Base-by-base conservation (phyloP, 2,329 filamentous ascomycete species). In the Acephala macrosclerotiorum region DNA sequence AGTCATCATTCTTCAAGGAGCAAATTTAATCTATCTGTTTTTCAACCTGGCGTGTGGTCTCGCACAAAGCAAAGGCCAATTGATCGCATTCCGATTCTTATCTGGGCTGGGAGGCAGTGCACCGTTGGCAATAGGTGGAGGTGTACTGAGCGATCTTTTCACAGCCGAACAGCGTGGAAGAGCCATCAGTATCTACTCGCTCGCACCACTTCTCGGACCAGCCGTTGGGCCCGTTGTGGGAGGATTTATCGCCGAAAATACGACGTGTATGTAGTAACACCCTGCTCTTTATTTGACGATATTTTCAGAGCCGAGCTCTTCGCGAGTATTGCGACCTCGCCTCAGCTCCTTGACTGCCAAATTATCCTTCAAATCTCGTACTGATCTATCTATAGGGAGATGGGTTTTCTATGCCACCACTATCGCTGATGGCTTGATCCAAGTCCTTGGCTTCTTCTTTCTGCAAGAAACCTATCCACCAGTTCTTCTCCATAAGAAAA, bases 11-110 rank as follows among this genome's bases (percentile, higher is more conserved):
- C 68, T 84, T 1, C 82, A 84, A 64, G 59, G 70, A 0, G 79
- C 80, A 3, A 86, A 83, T 65, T 47, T 84, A 0, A 80, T 85
- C 73, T 89, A 86, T 67, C 73, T 87, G 0, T 70, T 83, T 25
- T 88, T 84, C 79, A 87, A 85, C 63, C 72, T 87, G 1, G 79
- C 77, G 0, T 88, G 83, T 61, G 83, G 81, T 0, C 81, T 85
- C 35, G 78, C 82, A 0, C 75, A 72, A 1, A 79, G 77, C 0
- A 83, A 83, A 47, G 78, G 75, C 12, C 58, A 79, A n/a, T 70
- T 85, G 3, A 81, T 85, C 12, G 79, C 77, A 0, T 77, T 80
- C 14, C 77, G 84, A 0, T 81, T 85, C 49, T 68, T 86, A 0
- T 78, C 82, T 3, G 83, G 83, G 0, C 77, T 86, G 20, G 83